Evolutionary conservation across 495 filamentous ascomycete species (phyloP).

Genomic region (Cairneyella variabilis): DNA sequence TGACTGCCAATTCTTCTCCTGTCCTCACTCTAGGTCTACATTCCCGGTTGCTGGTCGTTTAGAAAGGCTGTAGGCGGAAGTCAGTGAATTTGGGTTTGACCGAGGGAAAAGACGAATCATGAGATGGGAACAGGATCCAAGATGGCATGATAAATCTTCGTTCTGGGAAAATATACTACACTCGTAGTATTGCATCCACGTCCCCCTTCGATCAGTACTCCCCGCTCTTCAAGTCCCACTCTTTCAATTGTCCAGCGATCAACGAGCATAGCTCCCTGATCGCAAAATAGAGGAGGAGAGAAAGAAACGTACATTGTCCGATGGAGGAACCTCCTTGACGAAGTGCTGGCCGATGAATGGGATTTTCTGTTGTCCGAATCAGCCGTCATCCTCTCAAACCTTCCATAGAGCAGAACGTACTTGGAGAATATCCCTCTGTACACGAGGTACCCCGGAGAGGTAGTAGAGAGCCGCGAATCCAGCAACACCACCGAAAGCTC

Average conservation of each 20-base stretch:
- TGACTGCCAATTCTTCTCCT: background rate
- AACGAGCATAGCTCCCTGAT: too few species aligned
- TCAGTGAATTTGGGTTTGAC: background rate
- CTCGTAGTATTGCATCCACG: too few species aligned
- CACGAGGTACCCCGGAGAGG: constrained; percentile 66
- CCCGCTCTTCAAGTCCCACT: too few species aligned
- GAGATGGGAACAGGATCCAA: too few species aligned
- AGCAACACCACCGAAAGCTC: constrained; percentile 55
- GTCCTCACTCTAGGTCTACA: background rate
- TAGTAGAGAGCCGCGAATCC: constrained; percentile 66
- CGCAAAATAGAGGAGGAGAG: too few species aligned
- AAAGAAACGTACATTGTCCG: constrained; percentile 49
- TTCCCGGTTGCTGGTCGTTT: background rate
- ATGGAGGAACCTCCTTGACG: constrained; percentile 53
- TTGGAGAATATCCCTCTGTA: constrained; percentile 59
- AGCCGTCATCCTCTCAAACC: background rate
- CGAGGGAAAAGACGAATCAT: too few species aligned
- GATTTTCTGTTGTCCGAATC: constrained; percentile 37
- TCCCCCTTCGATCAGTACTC: too few species aligned
- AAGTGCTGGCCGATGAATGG: constrained; percentile 58
- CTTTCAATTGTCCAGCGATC: too few species aligned
- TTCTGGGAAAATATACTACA: too few species aligned
- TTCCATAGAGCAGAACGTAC: constrained; percentile 12
- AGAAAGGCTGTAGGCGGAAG: constrained; percentile 20
- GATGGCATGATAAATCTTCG: too few species aligned